Conservation (phyloP, 2,329 filamentous ascomycete species). For the Apiospora pterosperma region DNA sequence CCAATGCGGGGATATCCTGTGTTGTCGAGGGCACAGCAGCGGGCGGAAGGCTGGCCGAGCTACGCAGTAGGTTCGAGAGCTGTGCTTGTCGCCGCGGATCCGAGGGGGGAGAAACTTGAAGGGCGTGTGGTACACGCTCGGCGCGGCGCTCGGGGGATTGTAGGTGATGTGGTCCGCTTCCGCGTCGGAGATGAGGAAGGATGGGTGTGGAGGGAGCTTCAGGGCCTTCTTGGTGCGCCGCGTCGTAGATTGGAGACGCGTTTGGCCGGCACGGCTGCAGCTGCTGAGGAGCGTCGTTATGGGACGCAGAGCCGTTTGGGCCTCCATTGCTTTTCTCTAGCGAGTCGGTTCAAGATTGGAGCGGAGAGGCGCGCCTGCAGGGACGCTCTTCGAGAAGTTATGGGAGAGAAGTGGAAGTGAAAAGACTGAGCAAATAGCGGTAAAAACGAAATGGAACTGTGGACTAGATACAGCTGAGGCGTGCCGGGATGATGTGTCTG, state of each 20-base stretch:
- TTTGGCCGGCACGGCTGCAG: constrained; percentile 9
- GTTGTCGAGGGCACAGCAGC: constrained; percentile 10
- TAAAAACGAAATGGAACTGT: not conserved
- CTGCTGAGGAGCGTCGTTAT: constrained; percentile 12
- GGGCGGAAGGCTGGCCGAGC: constrained; percentile 20
- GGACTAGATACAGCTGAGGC: not conserved
- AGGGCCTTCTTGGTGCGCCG: constrained; percentile 54
- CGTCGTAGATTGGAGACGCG: constrained; percentile 38
- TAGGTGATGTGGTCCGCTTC: constrained; percentile 45
- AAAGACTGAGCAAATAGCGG: not conserved
- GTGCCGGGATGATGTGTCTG: not conserved
- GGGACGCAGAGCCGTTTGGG: constrained; percentile 9
- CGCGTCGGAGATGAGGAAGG: constrained; percentile 43
- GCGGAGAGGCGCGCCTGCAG: not conserved
- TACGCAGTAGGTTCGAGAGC: constrained; percentile 40
- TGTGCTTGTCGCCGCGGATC: constrained; percentile 52
- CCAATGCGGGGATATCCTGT: constrained; percentile 25
- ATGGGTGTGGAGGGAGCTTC: constrained; percentile 58
- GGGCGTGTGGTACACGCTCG: constrained; percentile 62
- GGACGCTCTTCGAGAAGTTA: not conserved
- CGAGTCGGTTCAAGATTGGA: not conserved
- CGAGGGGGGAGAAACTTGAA: constrained; percentile 60
- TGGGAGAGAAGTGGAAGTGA: not conserved
- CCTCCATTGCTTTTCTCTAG: constrained; percentile 7
- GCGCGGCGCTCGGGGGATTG: constrained; percentile 52